Evolutionary conservation across 192 early-diverging fungal genomes (phyloP).

Genomic region (Powellomyces hirtus): DNA sequence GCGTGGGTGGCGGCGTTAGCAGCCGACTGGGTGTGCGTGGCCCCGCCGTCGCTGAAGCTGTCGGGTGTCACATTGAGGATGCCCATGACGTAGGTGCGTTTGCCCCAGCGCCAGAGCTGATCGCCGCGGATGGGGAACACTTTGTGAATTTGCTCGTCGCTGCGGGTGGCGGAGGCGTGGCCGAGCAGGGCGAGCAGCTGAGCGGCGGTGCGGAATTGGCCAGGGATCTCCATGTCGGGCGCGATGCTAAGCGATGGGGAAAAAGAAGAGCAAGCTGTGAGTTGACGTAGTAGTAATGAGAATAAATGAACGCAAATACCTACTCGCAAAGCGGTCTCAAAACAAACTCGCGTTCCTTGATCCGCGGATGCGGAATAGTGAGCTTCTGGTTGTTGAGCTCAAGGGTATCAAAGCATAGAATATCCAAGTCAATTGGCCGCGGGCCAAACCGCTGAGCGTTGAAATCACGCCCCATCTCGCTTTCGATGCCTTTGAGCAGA

Average conservation of each 20-base stretch:
- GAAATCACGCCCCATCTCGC: conserved; percentile 73
- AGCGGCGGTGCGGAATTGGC: conserved; percentile 71
- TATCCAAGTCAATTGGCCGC: conserved; percentile 92
- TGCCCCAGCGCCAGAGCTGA: conserved; percentile 58
- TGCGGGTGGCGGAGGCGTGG: conserved; percentile 34
- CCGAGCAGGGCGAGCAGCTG: conserved; percentile 63
- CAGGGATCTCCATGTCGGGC: conserved; percentile 83
- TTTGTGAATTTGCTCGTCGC: conserved; percentile 41
- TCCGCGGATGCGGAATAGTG: conserved; percentile 83
- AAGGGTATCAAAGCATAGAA: conserved; percentile 85
- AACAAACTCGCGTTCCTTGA: conserved; percentile 94
- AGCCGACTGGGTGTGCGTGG: conserved; percentile 42
- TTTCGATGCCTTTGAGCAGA: conserved; percentile 82
- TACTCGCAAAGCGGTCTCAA: conserved; percentile 91
- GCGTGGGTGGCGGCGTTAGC: conserved; percentile 70
- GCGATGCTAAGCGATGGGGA: conserved; percentile 76
- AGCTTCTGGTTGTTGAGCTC: conserved; percentile 64
- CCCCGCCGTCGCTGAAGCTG: conserved; percentile 92
- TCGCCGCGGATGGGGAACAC: conserved; percentile 38
- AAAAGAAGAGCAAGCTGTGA: not conserved
- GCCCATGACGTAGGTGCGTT: conserved; percentile 85
- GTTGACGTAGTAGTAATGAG: not conserved
- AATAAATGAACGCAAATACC: conserved; percentile 27
- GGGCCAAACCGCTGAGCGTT: conserved; percentile 72
- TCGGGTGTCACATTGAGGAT: conserved; percentile 97